Evolutionary conservation across 805 yeast species (phyloP).

Genomic region (Metschnikowia gruessii): DNA sequence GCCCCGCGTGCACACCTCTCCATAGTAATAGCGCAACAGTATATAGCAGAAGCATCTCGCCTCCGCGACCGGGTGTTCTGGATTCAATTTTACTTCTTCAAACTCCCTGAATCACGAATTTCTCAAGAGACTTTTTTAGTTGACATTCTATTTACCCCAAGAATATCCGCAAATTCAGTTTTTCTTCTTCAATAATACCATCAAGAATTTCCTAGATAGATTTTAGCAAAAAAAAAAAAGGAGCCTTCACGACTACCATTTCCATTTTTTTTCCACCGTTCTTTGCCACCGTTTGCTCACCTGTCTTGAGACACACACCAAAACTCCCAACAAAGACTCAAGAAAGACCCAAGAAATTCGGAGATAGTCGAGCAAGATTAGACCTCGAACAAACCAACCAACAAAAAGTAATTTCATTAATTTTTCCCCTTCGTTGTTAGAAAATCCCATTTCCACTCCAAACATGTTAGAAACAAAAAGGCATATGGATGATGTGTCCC

Average conservation of each 20-base stretch:
- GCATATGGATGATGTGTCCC: slow-evolving; percentile 25
- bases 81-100: no score
- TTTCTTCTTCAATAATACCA: background rate
- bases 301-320: background rate
- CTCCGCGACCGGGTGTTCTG: background rate
- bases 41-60: background rate
- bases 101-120: no score
- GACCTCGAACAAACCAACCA: no score
- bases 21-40: background rate
- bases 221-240: no score
- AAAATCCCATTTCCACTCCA: no score
- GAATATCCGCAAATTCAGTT: background rate
- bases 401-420: background rate
- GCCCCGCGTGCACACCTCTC: background rate
- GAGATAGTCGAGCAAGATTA: no score
- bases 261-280: background rate
- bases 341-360: no score
- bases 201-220: background rate
- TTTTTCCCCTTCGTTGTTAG: background rate
- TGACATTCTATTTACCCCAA: background rate
- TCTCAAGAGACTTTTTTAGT: background rate
- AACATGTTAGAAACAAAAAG: slow-evolving; percentile 35
- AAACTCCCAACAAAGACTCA: no score
- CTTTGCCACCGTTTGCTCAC: background rate
- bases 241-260: background rate